Evolutionary conservation across 2,329 filamentous ascomycete genomes (phyloP).

Genomic region (Penicillium sp.): DNA sequence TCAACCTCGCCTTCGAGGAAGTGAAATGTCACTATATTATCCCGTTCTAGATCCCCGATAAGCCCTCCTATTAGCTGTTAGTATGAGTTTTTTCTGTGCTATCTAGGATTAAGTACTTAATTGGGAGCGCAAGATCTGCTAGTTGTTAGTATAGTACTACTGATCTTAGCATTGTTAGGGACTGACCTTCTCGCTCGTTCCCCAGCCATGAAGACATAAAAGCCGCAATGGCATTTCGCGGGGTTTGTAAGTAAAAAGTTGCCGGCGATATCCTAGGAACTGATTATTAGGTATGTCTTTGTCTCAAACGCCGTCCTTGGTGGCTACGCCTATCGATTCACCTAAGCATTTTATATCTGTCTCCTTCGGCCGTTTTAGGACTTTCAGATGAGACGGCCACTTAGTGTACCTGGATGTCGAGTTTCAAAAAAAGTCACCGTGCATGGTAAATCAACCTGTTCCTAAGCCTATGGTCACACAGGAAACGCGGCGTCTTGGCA

Average conservation of each 20-base stretch:
- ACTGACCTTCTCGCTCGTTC: slow-evolving; percentile 28
- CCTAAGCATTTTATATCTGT: background rate
- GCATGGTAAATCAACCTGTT: background rate
- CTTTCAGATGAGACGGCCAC: background rate
- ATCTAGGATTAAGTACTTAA: slow-evolving; percentile 18
- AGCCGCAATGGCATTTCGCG: slow-evolving; percentile 26
- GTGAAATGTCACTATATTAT: slow-evolving; percentile 29
- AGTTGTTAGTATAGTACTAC: background rate
- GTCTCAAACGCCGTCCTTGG: background rate
- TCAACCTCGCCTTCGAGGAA: slow-evolving; percentile 30
- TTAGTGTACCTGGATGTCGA: background rate
- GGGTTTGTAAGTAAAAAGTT: background rate
- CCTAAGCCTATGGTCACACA: no score
- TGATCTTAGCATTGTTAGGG: background rate
- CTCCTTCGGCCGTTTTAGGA: background rate
- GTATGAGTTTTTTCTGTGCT: slow-evolving; percentile 2
- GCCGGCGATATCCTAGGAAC: background rate
- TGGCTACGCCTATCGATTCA: background rate
- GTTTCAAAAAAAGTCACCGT: background rate
- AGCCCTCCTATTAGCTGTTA: slow-evolving; percentile 18
- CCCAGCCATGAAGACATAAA: slow-evolving; percentile 34
- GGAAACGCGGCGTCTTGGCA: background rate
- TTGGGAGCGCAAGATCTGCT: slow-evolving; percentile 28
- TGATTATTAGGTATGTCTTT: background rate
- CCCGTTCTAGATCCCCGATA: slow-evolving; percentile 25